Evolutionary conservation across 2,329 filamentous ascomycete species (phyloP), one percentile per base, ranked within the genome.

Genomic region (Grosmannia penicillata): DNA sequence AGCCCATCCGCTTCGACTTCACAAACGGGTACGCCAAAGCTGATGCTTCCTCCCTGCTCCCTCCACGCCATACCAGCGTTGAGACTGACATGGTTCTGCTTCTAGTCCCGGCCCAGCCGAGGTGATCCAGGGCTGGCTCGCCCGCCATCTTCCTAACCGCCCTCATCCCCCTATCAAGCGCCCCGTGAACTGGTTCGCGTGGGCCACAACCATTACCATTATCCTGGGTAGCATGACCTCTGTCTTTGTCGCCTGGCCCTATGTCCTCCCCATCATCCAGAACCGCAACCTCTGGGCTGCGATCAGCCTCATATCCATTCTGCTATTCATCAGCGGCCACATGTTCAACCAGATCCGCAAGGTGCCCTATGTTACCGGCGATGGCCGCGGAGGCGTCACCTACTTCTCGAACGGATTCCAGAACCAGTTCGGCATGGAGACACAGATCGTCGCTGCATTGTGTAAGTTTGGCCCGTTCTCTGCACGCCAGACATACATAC

Each of bases 311-410:
- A 86, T 96, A 51, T 69, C 78, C 13, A 87, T 98, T 45, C 72
- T 98, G 30, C 68, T 95, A 41, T 98, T 96, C 62, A 95, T 82
- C 33, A 91, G 82, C 50, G 93, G 91, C 28, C 87, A 96, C 61
- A 98, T 98, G 93, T 98, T 93, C 71, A 98, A 96, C 60, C 87
- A 95, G 55, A 98, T 98, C 54, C 76, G 93, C 50, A 89, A 91
- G 57, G 84, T 93, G 3, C 91, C 91, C 3, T 98, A 98, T 51
- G 85, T 96, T 24, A 70, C 77, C 30, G 82, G 81, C 30, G 78
- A 96, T 55, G 84, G 85, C 27, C 76, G 72, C 39, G 91, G 91
- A 15, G 86, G 86, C 6, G 74, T 98, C 45, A 82, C 63, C 53
- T 96, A 96, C 58, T 91, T 98, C 58, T 84, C 89, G 4, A 70